These are phyloP conservation scores for Pythium periplocum DNA, from an alignment of 352 stramenopile species.

Conservation along the genomic window DNA sequence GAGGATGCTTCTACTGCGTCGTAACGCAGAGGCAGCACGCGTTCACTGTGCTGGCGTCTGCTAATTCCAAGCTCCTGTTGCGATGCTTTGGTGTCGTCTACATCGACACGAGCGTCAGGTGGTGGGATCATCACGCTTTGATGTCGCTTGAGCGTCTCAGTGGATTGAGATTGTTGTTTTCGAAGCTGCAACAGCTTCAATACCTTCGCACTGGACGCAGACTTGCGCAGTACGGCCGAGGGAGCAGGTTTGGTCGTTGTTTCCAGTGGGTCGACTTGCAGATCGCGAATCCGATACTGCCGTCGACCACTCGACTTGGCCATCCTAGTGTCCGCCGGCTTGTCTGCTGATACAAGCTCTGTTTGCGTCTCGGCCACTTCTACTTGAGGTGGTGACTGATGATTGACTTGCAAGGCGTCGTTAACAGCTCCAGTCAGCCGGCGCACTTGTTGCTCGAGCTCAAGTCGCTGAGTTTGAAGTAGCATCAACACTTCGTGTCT, in stretches of 20 bases:
- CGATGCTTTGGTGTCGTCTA: too few species aligned
- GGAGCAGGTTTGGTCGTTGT: background rate
- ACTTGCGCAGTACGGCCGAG: constrained; percentile 2
- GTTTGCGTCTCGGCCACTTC: too few species aligned
- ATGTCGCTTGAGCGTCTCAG: constrained; percentile 4
- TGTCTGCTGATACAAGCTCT: too few species aligned
- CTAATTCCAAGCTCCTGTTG: too few species aligned
- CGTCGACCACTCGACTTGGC: too few species aligned
- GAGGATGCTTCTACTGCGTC: background rate
- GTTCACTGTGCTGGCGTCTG: background rate
- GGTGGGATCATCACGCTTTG: constrained; percentile 3
- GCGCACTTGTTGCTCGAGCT: constrained; percentile 17
- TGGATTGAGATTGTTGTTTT: constrained; percentile 18
- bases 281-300: background rate
- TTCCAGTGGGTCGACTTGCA: background rate
- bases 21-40: constrained; percentile 5
- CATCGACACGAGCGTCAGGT: too few species aligned
- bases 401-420: too few species aligned
- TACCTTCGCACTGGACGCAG: constrained; percentile 28
- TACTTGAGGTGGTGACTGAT: too few species aligned
- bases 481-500: constrained; percentile 13
- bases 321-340: too few species aligned
- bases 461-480: constrained; percentile 9
- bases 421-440: background rate
- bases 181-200: constrained; percentile 49